Evolutionary conservation across 1,284 basidiomycete species (phyloP), one percentile per base, ranked within the genome.

Genomic region (Leccinum pachyderme): DNA sequence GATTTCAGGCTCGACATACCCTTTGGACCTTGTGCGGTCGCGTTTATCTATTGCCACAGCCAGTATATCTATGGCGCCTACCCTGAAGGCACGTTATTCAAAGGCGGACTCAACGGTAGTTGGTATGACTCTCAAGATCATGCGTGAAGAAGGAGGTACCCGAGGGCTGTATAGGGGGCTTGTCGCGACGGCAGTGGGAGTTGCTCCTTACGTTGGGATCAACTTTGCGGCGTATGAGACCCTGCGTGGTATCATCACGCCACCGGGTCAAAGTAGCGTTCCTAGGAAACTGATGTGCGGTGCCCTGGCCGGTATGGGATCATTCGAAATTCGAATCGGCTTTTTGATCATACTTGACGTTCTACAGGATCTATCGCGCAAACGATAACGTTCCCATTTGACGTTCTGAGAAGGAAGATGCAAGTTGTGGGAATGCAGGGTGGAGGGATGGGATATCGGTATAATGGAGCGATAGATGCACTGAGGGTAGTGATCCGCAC

Each of bases 331-430:
- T 35, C 11, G 24, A 39, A 29, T 28, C n/a, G 7, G 35, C 18
- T 61, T 46, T 44, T 25, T 54, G 32, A 29, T 49, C 29, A 43
- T 44, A 44, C 50, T 64, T 39, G 63, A 54, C 51, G 22, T 31
- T 43, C 22, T 22, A 22, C 67, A 84, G 89, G 90, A 25, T 83
- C 87, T 22, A 89, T 97, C 63, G 93, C 91, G 29, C 93, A 98
- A 71, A 93, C 94, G 33, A 74, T 98, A 63, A 98, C 96, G 7
- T 98, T 97, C 69, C 96, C 96, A 0, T 91, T 98, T 65, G 96
- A 99, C 70, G 93, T 98, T 1, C 73, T 98, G 52, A 80, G 96
- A 43, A 80, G 96, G 49, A 94, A 97, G 75, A 95, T 99, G 89
- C 96, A 99, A 72, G 92, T 96, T 54, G 85, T 87, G 2, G 96